Conservation (phyloP, 2,329 filamentous ascomycete genomes). For the Fusarium coffeatum region DNA sequence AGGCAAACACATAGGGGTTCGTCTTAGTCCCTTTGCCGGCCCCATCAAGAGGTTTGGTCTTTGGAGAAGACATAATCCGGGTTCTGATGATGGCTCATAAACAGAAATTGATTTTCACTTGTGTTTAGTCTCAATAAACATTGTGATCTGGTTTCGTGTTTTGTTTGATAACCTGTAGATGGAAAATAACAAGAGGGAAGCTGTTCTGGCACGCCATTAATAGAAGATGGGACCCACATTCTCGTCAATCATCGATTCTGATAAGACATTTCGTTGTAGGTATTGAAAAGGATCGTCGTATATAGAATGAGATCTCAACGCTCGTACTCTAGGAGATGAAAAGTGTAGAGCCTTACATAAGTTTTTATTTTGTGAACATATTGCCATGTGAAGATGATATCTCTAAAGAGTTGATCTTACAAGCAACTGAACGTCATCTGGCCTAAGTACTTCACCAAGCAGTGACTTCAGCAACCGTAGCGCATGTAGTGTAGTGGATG, state of each 20-base stretch:
- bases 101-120: neutral
- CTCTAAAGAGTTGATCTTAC: neutral
- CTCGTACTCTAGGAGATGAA: too few relatives aligned
- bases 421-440: neutral
- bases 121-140: neutral
- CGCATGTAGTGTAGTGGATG: neutral
- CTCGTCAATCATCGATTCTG: neutral
- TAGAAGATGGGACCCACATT: conserved; percentile 9
- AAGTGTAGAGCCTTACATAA: too few relatives aligned
- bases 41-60: neutral
- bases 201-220: conserved; percentile 8
- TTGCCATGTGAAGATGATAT: neutral
- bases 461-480: neutral
- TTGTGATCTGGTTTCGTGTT: neutral
- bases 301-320: too few relatives aligned
- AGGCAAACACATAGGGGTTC: conserved; percentile 27
- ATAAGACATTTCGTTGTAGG: neutral
- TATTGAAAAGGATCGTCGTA: too few relatives aligned
- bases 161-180: neutral
- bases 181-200: neutral
- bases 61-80: neutral
- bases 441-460: neutral
- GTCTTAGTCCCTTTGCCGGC: conserved; percentile 7
- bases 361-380: neutral
- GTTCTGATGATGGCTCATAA: neutral